Evolutionary conservation across 768 basidiomycete genomes (phyloP), one percentile per base, ranked within the genome.

Genomic region (Russula abietina): DNA sequence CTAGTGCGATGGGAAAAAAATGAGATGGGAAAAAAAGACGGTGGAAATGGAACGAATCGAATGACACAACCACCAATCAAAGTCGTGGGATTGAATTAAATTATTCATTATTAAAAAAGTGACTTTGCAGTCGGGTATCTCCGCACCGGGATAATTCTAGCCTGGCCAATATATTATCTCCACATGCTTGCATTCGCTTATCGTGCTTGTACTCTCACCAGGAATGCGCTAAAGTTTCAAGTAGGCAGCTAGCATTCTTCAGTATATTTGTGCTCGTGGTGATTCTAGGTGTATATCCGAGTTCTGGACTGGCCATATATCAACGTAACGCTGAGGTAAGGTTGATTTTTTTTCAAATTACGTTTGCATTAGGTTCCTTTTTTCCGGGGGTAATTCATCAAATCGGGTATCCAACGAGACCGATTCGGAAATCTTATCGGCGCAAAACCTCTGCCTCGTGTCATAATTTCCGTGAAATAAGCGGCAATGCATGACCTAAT

Each of bases 311-410:
- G 1, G 9, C n/a, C n/a, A n/a, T 1, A 33, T 36, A 16, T 19
- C 10, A 22, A 46, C 24, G 62, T 51, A 56, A 55, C 1, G 53
- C 30, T 64, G 48, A 64, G n/a, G 8, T 64, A 64, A 64, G 39
- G n/a, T n/a, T n/a, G n/a, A n/a, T n/a, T 19, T n/a, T 28, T 36
- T 36, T 45, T 55, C 14, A 24, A 59, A 55, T 56, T 57, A 57
- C 43, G 55, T 45, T 45, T 45, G n/a, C 30, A 32, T 57, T 45
- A 26, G 22, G 22, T 4, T 24, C 45, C 22, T 17, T 36, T 32
- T n/a, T 45, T 59, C 46, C 62, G 62, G 62, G 11, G 46, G 57
- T 30, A 49, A 43, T 64, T 63, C 36, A 62, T 59, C 62, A 38
- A 63, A 46, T 56, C 56, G 61, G 39, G 49, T 46, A 57, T 57